Evolutionary conservation across 164 flowering plant species (phyloP).

Genomic region (Umbellularia californica): DNA sequence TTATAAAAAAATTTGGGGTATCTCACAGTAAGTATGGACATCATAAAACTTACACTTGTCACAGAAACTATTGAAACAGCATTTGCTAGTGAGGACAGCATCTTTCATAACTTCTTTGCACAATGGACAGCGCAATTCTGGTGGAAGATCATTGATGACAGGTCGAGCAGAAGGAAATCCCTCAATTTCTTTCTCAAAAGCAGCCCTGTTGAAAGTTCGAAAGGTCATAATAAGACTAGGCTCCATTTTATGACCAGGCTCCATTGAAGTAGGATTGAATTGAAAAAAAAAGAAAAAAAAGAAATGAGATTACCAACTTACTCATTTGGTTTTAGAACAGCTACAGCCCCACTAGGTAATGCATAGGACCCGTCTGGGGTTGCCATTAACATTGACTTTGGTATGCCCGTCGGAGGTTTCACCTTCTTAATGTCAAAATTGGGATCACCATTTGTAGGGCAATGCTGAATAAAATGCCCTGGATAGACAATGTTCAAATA

Average conservation of each 20-base stretch:
- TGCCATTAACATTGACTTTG: constrained; percentile 90
- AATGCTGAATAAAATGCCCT: constrained; percentile 98
- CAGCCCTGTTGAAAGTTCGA: constrained; percentile 59
- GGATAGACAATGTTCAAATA: constrained; percentile 10
- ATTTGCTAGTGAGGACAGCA: constrained; percentile 96
- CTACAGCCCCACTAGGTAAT: constrained; percentile 87
- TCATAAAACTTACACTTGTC: constrained; percentile 67
- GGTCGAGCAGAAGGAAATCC: constrained; percentile 80
- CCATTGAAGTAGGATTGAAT: background rate
- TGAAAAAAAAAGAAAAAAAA: background rate
- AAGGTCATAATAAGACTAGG: background rate
- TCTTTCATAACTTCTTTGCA: constrained; percentile 98
- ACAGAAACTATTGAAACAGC: constrained; percentile 92
- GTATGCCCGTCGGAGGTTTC: constrained; percentile 95
- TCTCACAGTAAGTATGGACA: background rate
- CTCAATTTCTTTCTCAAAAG: constrained; percentile 92
- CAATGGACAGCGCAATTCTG: constrained; percentile 86
- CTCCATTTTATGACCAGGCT: background rate
- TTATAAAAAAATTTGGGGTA: too few species aligned
- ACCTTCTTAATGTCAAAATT: constrained; percentile 77
- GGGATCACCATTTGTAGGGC: constrained; percentile 98
- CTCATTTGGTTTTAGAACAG: constrained; percentile 93
- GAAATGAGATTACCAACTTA: constrained; percentile 26
- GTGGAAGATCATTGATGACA: constrained; percentile 77
- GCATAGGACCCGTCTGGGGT: constrained; percentile 96